These are phyloP conservation scores for Diplocarpon rosae DNA, from an alignment of 2,329 filamentous ascomycete genomes.

Conservation along the genomic window DNA sequence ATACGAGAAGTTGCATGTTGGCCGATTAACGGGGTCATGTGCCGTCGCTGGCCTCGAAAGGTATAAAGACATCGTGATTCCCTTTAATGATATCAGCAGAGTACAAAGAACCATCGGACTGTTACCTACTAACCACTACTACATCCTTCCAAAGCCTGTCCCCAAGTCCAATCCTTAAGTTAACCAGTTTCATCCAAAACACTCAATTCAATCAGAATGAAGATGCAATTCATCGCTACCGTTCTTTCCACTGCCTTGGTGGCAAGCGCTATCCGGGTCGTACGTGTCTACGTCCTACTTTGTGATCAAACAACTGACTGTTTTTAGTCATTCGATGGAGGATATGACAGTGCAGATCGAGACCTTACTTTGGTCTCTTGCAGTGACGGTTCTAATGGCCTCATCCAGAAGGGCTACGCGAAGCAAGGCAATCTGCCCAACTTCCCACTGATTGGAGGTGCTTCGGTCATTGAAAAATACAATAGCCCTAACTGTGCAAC, in stretches of 20 bases:
- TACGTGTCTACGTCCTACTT: neutral
- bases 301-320: neutral
- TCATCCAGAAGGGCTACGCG: conserved; percentile 43
- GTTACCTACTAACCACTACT: too few species aligned
- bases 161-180: neutral
- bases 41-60: neutral
- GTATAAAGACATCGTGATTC: neutral
- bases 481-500: conserved; percentile 44
- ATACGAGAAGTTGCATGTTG: conserved; percentile 2
- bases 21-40: neutral
- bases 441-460: conserved; percentile 47
- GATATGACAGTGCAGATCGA: conserved; percentile 52
- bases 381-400: conserved; percentile 57
- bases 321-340: conserved; percentile 50
- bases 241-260: conserved; percentile 31
- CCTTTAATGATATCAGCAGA: too few species aligned
- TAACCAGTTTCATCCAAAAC: neutral
- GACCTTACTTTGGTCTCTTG: conserved; percentile 49
- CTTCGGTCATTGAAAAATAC: conserved; percentile 41
- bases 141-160: neutral
- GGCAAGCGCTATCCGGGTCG: conserved; percentile 36
- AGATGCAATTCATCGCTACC: conserved; percentile 35
- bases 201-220: conserved; percentile 11
- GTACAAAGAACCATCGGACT: too few species aligned
- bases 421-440: conserved; percentile 39